Percentiles rank a stretch among this genome's conserved stretches.
These are phyloP conservation scores for Galeopsis tetrahit DNA, from an alignment of 257 asterid genomes.

Conservation along the genomic window DNA sequence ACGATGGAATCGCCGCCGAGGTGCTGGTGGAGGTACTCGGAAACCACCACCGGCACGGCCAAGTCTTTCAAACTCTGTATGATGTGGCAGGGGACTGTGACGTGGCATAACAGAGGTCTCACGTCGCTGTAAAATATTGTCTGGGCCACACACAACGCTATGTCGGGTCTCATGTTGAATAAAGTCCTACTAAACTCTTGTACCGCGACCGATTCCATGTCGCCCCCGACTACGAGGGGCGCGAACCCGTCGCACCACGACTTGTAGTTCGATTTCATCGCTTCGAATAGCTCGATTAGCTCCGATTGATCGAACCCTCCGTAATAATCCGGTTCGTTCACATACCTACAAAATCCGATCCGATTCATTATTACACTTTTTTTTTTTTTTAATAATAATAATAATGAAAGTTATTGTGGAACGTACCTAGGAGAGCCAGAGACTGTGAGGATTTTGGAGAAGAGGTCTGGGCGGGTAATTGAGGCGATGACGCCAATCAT, in stretches of 20 bases:
- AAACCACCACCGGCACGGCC: slow-evolving; percentile 82
- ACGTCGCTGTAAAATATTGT: slow-evolving; percentile 67
- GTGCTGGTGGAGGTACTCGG: slow-evolving; percentile 74
- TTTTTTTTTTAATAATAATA: too few relatives aligned
- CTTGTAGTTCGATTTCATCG: slow-evolving; percentile 70
- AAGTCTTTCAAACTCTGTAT: slow-evolving; percentile 81
- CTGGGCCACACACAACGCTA: slow-evolving; percentile 64
- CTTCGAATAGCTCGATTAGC: slow-evolving; percentile 57
- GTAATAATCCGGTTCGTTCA: slow-evolving; percentile 71
- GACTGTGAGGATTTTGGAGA: slow-evolving; percentile 60
- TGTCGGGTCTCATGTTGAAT: slow-evolving; percentile 94
- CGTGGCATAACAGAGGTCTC: slow-evolving; percentile 55
- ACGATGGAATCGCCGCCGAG: slow-evolving; percentile 71
- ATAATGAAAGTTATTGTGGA: too few relatives aligned
- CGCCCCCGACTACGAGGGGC: slow-evolving; percentile 79
- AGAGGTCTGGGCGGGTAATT: slow-evolving; percentile 69
- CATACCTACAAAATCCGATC: slow-evolving; percentile 40
- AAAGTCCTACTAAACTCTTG: slow-evolving; percentile 86
- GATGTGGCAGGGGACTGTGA: slow-evolving; percentile 72
- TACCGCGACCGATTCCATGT: slow-evolving; percentile 76
- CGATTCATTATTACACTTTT: neutral
- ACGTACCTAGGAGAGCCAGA: slow-evolving; percentile 75
- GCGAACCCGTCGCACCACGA: slow-evolving; percentile 87
- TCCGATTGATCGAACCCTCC: slow-evolving; percentile 86
- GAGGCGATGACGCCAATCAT: slow-evolving; percentile 77